A percentile compares a stretch with the other conserved stretches of the same genome.
These are phyloP conservation scores for Populus hybrid DNA, from an alignment of 441 rosid species.

Conservation along the genomic window DNA sequence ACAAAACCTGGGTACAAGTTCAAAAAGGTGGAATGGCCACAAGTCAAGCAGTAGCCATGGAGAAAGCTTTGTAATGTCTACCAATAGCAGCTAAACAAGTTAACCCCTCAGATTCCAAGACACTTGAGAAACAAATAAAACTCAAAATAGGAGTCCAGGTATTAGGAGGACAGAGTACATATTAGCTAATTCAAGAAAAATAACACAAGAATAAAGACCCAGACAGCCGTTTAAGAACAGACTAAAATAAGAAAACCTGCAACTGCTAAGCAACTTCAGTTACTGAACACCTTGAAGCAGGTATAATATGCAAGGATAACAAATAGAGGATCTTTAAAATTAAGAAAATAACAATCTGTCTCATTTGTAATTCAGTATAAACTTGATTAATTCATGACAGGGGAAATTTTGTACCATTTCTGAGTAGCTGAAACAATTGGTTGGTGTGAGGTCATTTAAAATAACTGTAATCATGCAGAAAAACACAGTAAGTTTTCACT, in stretches of 20 bases:
- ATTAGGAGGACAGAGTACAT: background rate
- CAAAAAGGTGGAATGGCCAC: background rate
- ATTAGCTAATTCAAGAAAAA: background rate
- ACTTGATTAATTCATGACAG: conserved; percentile 11
- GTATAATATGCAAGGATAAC: background rate
- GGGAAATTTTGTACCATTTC: conserved; percentile 49
- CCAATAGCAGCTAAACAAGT: background rate
- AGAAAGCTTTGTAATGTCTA: background rate
- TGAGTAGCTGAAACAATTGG: conserved; percentile 32
- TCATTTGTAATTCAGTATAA: background rate
- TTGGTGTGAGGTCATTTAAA: conserved; percentile 35
- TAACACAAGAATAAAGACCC: background rate
- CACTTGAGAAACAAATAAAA: conserved; percentile 6
- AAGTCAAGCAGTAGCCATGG: background rate
- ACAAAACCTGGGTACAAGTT: background rate
- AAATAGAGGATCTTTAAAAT: background rate
- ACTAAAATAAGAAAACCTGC: background rate
- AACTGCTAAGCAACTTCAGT: background rate
- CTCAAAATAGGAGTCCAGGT: background rate
- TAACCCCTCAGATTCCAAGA: background rate
- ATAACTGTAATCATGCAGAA: conserved; percentile 44
- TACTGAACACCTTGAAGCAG: background rate
- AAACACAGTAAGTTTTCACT: conserved; percentile 23
- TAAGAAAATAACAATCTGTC: background rate
- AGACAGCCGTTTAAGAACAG: background rate